These are phyloP conservation scores for Hyphopichia pseudoburtonii DNA, from an alignment of 1,139 yeast genomes.

Conservation along the genomic window DNA sequence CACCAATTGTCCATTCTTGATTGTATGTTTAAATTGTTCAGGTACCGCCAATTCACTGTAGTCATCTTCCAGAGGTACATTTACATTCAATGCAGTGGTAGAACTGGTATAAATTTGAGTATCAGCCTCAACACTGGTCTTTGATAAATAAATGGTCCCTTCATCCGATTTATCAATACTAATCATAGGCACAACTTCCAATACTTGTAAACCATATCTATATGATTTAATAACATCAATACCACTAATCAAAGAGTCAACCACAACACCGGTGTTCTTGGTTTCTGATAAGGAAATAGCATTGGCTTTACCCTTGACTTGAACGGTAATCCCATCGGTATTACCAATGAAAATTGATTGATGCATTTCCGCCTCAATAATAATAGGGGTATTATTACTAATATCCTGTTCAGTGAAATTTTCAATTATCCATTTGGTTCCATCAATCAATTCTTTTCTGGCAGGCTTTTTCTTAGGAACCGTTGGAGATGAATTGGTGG, in stretches of 20 bases:
- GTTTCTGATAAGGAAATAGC: constrained; percentile 82
- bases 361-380: constrained; percentile 76
- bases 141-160: constrained; percentile 76
- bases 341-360: constrained; percentile 89
- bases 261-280: constrained; percentile 68
- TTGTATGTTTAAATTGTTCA: constrained; percentile 75
- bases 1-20: constrained; percentile 40
- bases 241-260: constrained; percentile 85
- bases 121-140: constrained; percentile 68
- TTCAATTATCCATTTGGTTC: constrained; percentile 83
- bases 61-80: constrained; percentile 66
- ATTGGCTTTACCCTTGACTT: constrained; percentile 87
- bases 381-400: constrained; percentile 48
- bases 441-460: constrained; percentile 75
- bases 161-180: constrained; percentile 87
- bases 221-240: constrained; percentile 81
- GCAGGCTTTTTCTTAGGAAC: constrained; percentile 56
- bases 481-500: constrained; percentile 31
- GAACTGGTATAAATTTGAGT: constrained; percentile 71
- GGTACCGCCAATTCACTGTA: constrained; percentile 79
- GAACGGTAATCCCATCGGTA: constrained; percentile 71
- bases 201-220: constrained; percentile 81
- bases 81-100: constrained; percentile 80
- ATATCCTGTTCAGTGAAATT: constrained; percentile 59
- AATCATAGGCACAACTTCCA: constrained; percentile 78